A percentile compares a stretch with the other conserved stretches of the same genome.
phyloP scores from a whole-genome alignment of 2,329 filamentous ascomycete species.

The Aspergillus ibericus region DNA sequence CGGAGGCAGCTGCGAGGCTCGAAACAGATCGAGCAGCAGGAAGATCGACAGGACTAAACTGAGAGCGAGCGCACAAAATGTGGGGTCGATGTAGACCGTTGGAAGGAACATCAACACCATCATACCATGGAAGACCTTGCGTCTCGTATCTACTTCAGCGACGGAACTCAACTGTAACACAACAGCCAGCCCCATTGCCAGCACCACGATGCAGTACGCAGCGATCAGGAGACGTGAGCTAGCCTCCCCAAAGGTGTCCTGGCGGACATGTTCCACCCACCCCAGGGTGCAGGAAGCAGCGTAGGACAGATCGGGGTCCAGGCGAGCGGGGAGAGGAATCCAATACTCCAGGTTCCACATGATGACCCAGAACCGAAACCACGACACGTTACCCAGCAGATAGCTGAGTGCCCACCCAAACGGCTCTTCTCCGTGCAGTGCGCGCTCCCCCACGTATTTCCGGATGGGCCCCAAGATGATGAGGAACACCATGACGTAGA shows the following conservation, averaged over 20 bases:
- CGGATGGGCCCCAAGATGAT: constrained; percentile 72
- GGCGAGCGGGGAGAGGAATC: constrained; percentile 66
- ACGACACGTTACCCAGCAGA: constrained; percentile 73
- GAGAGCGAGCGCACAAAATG: constrained; percentile 79
- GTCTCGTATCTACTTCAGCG: constrained; percentile 89
- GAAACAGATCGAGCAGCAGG: constrained; percentile 81
- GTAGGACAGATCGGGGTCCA: constrained; percentile 31
- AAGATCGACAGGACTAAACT: constrained; percentile 78
- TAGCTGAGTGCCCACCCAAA: constrained; percentile 93
- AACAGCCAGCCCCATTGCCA: constrained; percentile 69
- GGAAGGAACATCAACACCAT: constrained; percentile 97
- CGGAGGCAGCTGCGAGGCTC: constrained; percentile 87
- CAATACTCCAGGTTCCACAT: constrained; percentile 69
- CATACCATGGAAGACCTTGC: constrained; percentile 97
- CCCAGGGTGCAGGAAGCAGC: constrained; percentile 52
- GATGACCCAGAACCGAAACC: constrained; percentile 70
- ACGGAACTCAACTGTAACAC: constrained; percentile 73
- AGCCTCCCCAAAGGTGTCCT: constrained; percentile 66
- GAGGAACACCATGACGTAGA: constrained; percentile 66
- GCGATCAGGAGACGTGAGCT: constrained; percentile 78
- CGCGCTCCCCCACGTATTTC: constrained; percentile 64
- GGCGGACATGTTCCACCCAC: constrained; percentile 66
- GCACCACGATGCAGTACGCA: constrained; percentile 70
- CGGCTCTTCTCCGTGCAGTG: constrained; percentile 72
- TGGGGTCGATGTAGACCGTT: constrained; percentile 80